Evolutionary conservation across 495 filamentous ascomycete species (phyloP), one percentile per base, ranked within the genome.

Genomic region (Physcia stellaris): DNA sequence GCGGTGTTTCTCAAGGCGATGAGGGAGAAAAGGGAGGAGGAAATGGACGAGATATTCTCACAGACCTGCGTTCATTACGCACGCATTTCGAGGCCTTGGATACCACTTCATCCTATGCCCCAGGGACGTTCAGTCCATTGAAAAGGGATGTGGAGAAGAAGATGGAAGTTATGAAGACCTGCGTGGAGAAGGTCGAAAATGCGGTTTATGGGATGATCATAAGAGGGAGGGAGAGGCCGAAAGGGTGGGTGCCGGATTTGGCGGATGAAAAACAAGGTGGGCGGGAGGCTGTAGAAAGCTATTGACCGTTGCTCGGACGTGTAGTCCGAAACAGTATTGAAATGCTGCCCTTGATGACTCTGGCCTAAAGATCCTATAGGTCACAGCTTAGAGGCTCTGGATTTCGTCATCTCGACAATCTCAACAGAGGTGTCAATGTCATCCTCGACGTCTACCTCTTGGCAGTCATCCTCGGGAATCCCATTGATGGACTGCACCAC

Each of bases 121-220:
- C 48, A 6, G 31, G n/a, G 42, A 37, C 11, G 23, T 33, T 13
- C n/a, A 20, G 28, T 15, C 59, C 59, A 39, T 65, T 86, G 54
- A 62, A 67, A 2, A 68, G 63, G 37, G 78, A 86, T 45, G 68
- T 78, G 41, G 61, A 70, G 22, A 83, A 82, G 70, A 96, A 95
- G 70, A 66, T 80, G 49, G 74, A 75, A 35, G 84, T 92, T 5
- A 94, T 94, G 86, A 70, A 74, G 48, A 68, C 66, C 46, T 86
- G 83, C 56, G 87, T 98, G 23, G 76, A 83, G 51, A 98, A 98
- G 70, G 90, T 96, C 18, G 90, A 98, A 66, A 70, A 72, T 15
- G 77, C 86, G 13, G 77, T 83, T 12, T 96, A 94, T 60, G 84
- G 85, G 7, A 71, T 93, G 51, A 70, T 76, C 22, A 77, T 98